Base-by-base conservation (phyloP, 2,329 filamentous ascomycete species). In the Sarocladiaceae sp. region DNA sequence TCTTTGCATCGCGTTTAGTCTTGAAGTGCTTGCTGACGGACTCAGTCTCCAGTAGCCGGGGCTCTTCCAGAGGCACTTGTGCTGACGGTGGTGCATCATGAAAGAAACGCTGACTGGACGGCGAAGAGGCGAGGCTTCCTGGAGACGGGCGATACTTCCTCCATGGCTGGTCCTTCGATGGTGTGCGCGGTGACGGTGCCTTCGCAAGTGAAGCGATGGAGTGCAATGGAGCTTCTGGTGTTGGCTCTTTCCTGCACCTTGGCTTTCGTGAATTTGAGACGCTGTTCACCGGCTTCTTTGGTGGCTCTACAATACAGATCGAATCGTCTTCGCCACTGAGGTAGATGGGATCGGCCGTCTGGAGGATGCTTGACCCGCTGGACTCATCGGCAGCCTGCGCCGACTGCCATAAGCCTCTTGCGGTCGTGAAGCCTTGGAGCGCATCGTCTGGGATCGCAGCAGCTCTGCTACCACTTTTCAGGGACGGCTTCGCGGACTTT, bases 391-490 rank as follows among this genome's bases (percentile, higher is more conserved):
- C 55, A 15, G 57, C 53, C 32, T 64, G 59, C 5, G 58, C 60
- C 9, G 60, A 53, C 41, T 55, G 54, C 52, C 62, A 62, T 4
- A 70, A 50, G 18, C 54, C 61, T 10, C 66, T 58, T 20, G 70
- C 67, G 47, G 61, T 71, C 2, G 66, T 66, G 44, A 74, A 74
- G 0, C 61, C 58, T 10, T 53, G 55, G 13, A 54, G 49, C 2
- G 60, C 62, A 52, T 64, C 53, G 13, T 58, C 49, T 4, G 69
- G 62, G 27, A 70, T 62, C 3, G 65, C 51, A 1, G 60, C 50
- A 3, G 61, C 60, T 48, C 61, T 60, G 48, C 57, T 68, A 5
- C 64, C 67, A 32, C 57, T 66, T 32, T 55, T 56, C 9, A 68
- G 48, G 1, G 61, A 33, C 3, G 64, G 37, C 18, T 13, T 44